Conservation (phyloP, 1,139 yeast species). For the Saccharomyces uvarum region DNA sequence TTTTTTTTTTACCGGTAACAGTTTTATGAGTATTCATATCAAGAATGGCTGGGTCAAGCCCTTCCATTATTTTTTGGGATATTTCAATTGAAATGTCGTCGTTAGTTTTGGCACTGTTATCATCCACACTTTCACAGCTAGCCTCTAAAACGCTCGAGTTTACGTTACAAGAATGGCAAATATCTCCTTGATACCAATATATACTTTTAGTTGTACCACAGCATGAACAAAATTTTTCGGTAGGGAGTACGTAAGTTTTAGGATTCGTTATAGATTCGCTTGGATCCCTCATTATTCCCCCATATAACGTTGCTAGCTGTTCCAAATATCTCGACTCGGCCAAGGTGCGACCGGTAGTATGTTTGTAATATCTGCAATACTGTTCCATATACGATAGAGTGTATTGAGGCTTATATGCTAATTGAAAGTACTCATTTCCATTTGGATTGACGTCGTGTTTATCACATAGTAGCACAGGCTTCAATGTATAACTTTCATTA, state of each 20-base stretch:
- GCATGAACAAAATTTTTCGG: constrained; percentile 8
- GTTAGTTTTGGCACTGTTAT: neutral
- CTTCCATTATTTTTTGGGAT: neutral
- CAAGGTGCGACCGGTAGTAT: constrained; percentile 5
- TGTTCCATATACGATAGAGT: constrained; percentile 10
- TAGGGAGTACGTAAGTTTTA: neutral
- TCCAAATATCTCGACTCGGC: constrained; percentile 12
- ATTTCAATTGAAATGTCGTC: neutral
- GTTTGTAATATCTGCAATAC: constrained; percentile 12
- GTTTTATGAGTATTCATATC: neutral
- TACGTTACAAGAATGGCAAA: constrained; percentile 22
- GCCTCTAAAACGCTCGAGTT: neutral
- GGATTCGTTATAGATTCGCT: neutral
- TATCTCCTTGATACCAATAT: constrained; percentile 15
- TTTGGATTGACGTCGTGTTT: constrained; percentile 8
- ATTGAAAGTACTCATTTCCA: constrained; percentile 3
- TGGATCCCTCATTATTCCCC: neutral
- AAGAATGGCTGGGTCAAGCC: neutral
- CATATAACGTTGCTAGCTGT: constrained; percentile 2
- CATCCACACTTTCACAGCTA: neutral
- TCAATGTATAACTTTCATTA: constrained; percentile 5
- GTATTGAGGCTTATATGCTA: constrained; percentile 2
- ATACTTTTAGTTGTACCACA: constrained; percentile 13
- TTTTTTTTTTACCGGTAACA: neutral
- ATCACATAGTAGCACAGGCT: constrained; percentile 17